Evolutionary conservation across 805 yeast species (phyloP).

Genomic region (Ogataea nonfermentans): DNA sequence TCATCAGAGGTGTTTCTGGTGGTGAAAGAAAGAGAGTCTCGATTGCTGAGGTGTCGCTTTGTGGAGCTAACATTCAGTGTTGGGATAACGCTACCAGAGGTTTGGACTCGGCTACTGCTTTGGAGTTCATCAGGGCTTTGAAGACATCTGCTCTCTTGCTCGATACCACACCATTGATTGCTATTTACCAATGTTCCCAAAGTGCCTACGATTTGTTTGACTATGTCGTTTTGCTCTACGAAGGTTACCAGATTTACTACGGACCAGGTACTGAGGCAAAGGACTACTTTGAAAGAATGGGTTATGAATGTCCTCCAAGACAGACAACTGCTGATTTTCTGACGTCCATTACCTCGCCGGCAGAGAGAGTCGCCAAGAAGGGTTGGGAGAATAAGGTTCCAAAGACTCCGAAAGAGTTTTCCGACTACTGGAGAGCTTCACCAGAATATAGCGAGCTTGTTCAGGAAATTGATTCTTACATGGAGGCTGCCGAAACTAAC

Average conservation of each 20-base stretch:
- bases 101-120: slow-evolving; percentile 67
- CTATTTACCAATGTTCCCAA: slow-evolving; percentile 48
- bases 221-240: slow-evolving; percentile 41
- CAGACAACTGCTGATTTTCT: slow-evolving; percentile 48
- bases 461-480: slow-evolving; percentile 35
- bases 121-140: slow-evolving; percentile 58
- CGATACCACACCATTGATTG: slow-evolving; percentile 50
- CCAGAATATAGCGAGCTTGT: slow-evolving; percentile 32
- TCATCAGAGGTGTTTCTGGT: slow-evolving; percentile 63
- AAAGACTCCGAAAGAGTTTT: slow-evolving; percentile 37
- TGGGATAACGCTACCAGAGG: slow-evolving; percentile 75
- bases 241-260: slow-evolving; percentile 43
- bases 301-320: slow-evolving; percentile 45
- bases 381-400: slow-evolving; percentile 40
- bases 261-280: slow-evolving; percentile 40
- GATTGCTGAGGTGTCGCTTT: slow-evolving; percentile 51
- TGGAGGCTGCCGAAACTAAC: slow-evolving; percentile 10
- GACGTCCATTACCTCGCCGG: slow-evolving; percentile 36
- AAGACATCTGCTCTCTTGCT: slow-evolving; percentile 52
- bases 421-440: slow-evolving; percentile 37
- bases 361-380: slow-evolving; percentile 29
- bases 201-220: slow-evolving; percentile 45
- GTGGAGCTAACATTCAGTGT: slow-evolving; percentile 44
- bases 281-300: slow-evolving; percentile 41
- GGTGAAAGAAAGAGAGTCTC: slow-evolving; percentile 68